Percentiles rank a stretch among this genome's conserved stretches.
These are phyloP conservation scores for Inonotus obliquus DNA, from an alignment of 1,284 basidiomycete species.

Conservation along the genomic window DNA sequence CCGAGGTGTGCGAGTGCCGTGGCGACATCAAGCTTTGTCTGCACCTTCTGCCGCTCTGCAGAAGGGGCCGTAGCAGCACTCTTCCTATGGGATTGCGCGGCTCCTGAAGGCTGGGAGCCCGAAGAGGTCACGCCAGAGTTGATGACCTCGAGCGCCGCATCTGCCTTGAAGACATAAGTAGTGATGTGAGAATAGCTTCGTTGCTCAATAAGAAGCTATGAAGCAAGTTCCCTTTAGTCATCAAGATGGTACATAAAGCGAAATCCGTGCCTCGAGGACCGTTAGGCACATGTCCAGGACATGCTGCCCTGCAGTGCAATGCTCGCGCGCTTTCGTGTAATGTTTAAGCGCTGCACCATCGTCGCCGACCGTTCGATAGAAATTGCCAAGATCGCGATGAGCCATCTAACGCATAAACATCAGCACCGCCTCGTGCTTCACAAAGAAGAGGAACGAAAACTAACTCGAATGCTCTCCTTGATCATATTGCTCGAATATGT, in stretches of 20 bases:
- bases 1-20: constrained; percentile 70
- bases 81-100: constrained; percentile 23
- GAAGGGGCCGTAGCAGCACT: constrained; percentile 29
- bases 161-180: constrained; percentile 89
- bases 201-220: constrained; percentile 75
- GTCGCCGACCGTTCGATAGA: constrained; percentile 68
- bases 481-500: constrained; percentile 89
- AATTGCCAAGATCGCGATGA: constrained; percentile 78
- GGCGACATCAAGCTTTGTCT: constrained; percentile 77
- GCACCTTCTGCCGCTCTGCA: constrained; percentile 57
- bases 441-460: constrained; percentile 23
- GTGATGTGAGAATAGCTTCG: constrained; percentile 77
- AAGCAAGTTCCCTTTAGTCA: background rate
- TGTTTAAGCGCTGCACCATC: constrained; percentile 66
- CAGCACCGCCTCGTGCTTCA: background rate
- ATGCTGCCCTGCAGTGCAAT: constrained; percentile 79
- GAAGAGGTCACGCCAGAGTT: constrained; percentile 19
- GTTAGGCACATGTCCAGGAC: constrained; percentile 83
- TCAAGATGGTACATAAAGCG: background rate
- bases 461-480: constrained; percentile 87
- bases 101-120: constrained; percentile 23
- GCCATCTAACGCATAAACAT: constrained; percentile 54
- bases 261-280: constrained; percentile 60
- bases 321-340: constrained; percentile 82
- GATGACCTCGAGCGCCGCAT: constrained; percentile 73